These are phyloP conservation scores for Tetraselmis chui DNA, from an alignment of 139 green algal species.

Conservation along the genomic window DNA sequence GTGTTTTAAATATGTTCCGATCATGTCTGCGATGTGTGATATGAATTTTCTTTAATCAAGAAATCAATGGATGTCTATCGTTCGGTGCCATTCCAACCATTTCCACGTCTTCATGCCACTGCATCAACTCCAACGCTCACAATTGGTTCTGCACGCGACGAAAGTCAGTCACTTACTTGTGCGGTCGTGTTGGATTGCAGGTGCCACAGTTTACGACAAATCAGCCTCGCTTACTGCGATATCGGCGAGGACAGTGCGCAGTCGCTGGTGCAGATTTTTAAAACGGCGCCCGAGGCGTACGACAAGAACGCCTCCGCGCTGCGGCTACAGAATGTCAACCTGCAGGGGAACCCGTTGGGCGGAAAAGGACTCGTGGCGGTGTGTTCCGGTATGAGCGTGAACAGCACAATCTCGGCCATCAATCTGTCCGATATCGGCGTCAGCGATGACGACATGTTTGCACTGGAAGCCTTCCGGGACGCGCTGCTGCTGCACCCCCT, in stretches of 20 bases:
- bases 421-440: neutral
- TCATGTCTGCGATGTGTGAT: no score
- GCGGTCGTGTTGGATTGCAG: no score
- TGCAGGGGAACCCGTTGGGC: neutral
- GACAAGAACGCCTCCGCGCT: neutral
- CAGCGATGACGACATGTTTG: neutral
- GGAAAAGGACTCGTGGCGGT: neutral
- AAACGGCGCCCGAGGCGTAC: neutral
- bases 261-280: neutral
- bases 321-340: neutral
- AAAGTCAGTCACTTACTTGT: no score
- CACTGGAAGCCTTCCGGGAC: neutral
- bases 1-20: no score
- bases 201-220: neutral
- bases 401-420: neutral
- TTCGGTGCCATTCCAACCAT: no score
- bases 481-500: neutral
- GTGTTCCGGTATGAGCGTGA: neutral
- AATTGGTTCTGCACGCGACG: no score
- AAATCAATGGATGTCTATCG: no score
- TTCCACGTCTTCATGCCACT: no score
- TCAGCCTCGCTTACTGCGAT: neutral
- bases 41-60: no score
- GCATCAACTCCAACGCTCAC: no score
- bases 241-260: neutral